Evolutionary conservation across 345 rosid species (phyloP), one percentile per base, ranked within the genome.

Genomic region (Schrenkiella parvula): DNA sequence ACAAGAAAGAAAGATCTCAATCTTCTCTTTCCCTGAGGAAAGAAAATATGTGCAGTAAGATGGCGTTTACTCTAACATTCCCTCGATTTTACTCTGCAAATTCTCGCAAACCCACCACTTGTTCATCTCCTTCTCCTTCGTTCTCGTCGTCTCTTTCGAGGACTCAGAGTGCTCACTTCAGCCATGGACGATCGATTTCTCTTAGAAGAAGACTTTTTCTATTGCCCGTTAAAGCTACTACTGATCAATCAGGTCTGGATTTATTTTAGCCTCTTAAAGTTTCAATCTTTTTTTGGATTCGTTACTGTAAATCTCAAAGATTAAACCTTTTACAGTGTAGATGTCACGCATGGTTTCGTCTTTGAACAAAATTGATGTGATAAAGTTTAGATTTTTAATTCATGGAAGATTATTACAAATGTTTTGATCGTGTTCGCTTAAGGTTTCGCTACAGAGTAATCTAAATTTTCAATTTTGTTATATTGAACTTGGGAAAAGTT

Each of bases 161-260:
- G 82, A 51, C 63, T 39, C 80, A 76, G 7, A 74, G 80, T 6
- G 9, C 47, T 78, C 74, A 43, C 1, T 76, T 80, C 70, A 64
- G 41, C 31, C 76, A 71, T 57, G 62, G 34, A 56, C 22, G 41
- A 64, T 56, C 72, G 10, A 32, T 64, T 2, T 64, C 76, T 0
- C 54, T 78, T 26, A 78, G 83, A 26, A 79, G 85, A 35, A 74
- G 85, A 66, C 63, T 80, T 60, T 29, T 77, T 70, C 5, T 88
- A 25, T 76, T 84, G 39, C 82, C 99, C 9, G 15, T 65, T 75
- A 83, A 79, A 79, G 93, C 99, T 69, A 80, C 96, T 50, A 84
- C 99, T 21, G 93, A 95, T 63, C 96, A 91, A 64, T 91, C 81
- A 83, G 91, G 81, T 79, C 23, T 55, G 17, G 47, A 6, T 3